Evolutionary conservation across 2,329 filamentous ascomycete species (phyloP), one percentile per base, ranked within the genome.

Genomic region (Fusarium metavorans): DNA sequence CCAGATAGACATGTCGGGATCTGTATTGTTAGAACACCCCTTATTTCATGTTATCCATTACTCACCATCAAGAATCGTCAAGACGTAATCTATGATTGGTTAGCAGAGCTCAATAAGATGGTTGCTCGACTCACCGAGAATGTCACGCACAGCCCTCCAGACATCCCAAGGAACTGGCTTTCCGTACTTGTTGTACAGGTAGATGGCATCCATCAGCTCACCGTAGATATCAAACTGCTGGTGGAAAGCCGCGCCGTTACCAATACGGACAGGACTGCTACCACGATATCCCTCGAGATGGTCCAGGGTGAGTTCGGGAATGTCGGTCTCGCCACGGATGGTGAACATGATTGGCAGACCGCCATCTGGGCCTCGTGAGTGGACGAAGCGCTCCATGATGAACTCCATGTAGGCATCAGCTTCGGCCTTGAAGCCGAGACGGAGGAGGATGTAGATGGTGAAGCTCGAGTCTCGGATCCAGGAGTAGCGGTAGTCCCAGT

Each of bases 1-100:
- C 93, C 93, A 95, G 77, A 95, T 95, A 4, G 92, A 94, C 92
- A 95, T 95, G 79, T 95, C 93, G 14, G 91, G 90, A 50, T 92
- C 87, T 88, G 65, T 27, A 18, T 4, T 8, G 20, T 69, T 20
- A 63, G 39, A 57, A 27, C 23, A 30, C n/a, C 56, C 9, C 8
- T 25, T n/a, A 9, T 1, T 5, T 30, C 16, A 4, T 13, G 2
- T 1, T 1, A 4, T 4, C 10, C 14, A 37, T 32, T 1, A 13
- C 70, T 83, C 82, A 86, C 90, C 84, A 66, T 91, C 83, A 80
- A 91, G 88, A 63, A 95, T 90, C 0, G 88, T 91, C 71, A 94
- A 86, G 41, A 94, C 92, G 76, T 93, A 93, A 78, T 95, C 92
- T 75, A 39, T 6, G 11, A 30, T 5, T 6, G 6, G 8, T 68